Evolutionary conservation across 2,329 filamentous ascomycete genomes (phyloP), one percentile per base, ranked within the genome.

Genomic region (Hypomyces perniciosus): DNA sequence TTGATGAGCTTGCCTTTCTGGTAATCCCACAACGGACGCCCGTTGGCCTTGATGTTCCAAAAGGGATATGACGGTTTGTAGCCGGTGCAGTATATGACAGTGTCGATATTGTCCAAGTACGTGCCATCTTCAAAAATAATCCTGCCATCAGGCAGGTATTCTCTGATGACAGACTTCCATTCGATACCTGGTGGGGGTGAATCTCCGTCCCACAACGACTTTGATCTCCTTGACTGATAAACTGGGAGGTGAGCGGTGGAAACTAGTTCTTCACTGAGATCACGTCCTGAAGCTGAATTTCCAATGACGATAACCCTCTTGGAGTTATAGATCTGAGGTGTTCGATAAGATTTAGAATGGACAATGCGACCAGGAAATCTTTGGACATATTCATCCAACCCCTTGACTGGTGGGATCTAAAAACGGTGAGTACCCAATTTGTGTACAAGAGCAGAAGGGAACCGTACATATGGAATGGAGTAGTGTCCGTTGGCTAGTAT

Each of bases 141-240:
- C 39, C 72, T 54, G 28, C 75, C 69, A 59, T 71, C 63, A 45
- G 65, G 8, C 27, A 63, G 56, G 57, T 71, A 81, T 30, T 72
- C 66, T 1, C 57, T 64, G 40, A 84, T 72, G 8, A 77, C 57
- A 0, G 78, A 75, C 56, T 79, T 80, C 79, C 79, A 83, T 5
- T 59, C 68, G 4, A 81, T 71, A 0, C 76, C 77, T 0, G 59
- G 33, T 0, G 73, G 72, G 1, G 79, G 76, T 6, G 62, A 50
- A 29, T 70, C 61, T 8, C 76, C 75, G 44, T 82, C 78, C 72
- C 78, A 80, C 5, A 70, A 67, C 0, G 72, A 73, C 4, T 61
- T 63, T 1, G 75, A 75, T 8, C 78, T 66, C 2, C 76, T 67
- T 0, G 79, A 82, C 50, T 78, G 73, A 53, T 76, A 76, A 1